phyloP scores from a whole-genome alignment of 495 filamentous ascomycete genomes.

The Trichoderma erinaceum region DNA sequence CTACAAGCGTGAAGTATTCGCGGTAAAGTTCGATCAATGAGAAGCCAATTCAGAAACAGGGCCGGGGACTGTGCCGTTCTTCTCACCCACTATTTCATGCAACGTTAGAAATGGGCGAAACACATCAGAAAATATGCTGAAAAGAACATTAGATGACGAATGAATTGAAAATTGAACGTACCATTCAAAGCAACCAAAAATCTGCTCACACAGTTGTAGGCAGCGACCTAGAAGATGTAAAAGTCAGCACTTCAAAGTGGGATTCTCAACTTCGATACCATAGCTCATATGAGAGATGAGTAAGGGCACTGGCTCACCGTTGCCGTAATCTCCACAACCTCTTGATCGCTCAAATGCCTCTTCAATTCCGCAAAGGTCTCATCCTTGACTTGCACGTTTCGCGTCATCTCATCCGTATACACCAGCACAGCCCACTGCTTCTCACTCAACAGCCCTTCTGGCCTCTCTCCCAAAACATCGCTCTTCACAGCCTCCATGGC shows the following conservation, averaged over 20 bases:
- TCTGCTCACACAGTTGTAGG: constrained; percentile 81
- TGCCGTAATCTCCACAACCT: constrained; percentile 72
- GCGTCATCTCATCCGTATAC: constrained; percentile 73
- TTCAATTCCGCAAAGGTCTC: constrained; percentile 56
- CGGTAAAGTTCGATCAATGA: constrained; percentile 7
- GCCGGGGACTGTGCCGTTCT: constrained; percentile 39
- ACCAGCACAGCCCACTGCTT: constrained; percentile 59
- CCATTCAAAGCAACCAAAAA: constrained; percentile 82
- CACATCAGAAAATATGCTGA: neutral
- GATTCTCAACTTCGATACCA: too few relatives aligned
- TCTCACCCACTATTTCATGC: constrained; percentile 40
- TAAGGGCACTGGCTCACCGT: constrained; percentile 42
- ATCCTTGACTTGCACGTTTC: constrained; percentile 55
- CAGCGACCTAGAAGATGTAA: constrained; percentile 34
- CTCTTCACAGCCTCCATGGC: constrained; percentile 37
- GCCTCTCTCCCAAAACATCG: constrained; percentile 15
- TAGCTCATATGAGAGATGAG: too few relatives aligned
- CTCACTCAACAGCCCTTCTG: constrained; percentile 36
- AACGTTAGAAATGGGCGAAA: neutral
- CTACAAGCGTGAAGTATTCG: neutral
- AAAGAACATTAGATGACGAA: neutral
- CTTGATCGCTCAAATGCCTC: constrained; percentile 53
- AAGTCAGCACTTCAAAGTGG: constrained; percentile 21
- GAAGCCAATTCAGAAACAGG: constrained; percentile 31
- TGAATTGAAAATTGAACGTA: constrained; percentile 27